phyloP scores from a whole-genome alignment of 1,284 basidiomycete genomes.

The Prillingera fragicola region DNA sequence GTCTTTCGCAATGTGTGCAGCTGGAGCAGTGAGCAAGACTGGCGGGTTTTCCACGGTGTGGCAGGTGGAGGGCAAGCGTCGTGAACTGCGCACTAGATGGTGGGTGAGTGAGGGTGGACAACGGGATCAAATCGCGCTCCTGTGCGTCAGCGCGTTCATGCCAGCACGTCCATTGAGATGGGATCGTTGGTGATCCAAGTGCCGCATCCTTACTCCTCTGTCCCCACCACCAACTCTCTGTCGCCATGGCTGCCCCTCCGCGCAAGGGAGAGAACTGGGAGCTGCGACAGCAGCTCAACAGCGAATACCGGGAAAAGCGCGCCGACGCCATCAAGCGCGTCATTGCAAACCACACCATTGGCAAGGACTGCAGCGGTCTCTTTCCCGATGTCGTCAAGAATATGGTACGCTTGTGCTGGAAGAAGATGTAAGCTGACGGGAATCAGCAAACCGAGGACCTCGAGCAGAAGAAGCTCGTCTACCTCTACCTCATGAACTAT shows the following conservation, averaged over 20 bases:
- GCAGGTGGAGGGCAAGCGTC: too few species aligned
- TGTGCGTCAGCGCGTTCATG: too few species aligned
- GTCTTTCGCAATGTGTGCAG: too few species aligned
- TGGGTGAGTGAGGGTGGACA: too few species aligned
- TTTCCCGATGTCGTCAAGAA: slow-evolving; percentile 99
- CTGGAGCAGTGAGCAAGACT: too few species aligned
- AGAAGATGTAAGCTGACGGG: slow-evolving; percentile 9
- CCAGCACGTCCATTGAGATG: too few species aligned
- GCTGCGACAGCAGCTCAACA: slow-evolving; percentile 89
- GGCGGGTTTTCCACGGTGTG: too few species aligned
- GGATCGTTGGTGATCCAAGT: too few species aligned
- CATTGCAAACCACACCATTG: slow-evolving; percentile 93
- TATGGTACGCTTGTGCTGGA: slow-evolving; percentile 61
- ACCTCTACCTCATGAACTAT: slow-evolving; percentile 98
- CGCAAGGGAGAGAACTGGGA: slow-evolving; percentile 77
- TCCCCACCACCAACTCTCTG: too few species aligned
- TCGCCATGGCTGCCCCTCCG: slow-evolving; percentile 29
- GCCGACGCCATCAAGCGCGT: slow-evolving; percentile 98
- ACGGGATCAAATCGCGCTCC: too few species aligned
- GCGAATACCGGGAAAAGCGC: slow-evolving; percentile 86
- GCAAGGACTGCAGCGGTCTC: slow-evolving; percentile 92
- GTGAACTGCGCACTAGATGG: too few species aligned
- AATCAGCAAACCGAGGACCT: slow-evolving; percentile 51
- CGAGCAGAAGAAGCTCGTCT: slow-evolving; percentile 64
- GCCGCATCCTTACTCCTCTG: too few species aligned